These are phyloP conservation scores for Rhipidocladum racemiflorum DNA, from an alignment of 176 grass and related monocot genomes.

Conservation along the genomic window DNA sequence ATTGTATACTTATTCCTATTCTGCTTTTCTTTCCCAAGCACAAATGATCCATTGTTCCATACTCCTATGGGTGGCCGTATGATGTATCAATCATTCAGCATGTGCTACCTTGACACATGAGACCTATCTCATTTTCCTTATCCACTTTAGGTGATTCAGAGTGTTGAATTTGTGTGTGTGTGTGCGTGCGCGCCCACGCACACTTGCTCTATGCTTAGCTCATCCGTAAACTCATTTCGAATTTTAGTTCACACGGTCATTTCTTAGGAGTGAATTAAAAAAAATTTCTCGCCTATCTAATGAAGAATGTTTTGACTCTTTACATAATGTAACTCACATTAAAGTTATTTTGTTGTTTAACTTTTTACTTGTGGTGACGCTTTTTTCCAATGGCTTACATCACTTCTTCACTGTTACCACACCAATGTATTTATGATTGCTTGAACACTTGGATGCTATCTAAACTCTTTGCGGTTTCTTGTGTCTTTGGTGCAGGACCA, in stretches of 20 bases:
- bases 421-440: background rate
- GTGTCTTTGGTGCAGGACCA: constrained; percentile 38
- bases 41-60: background rate
- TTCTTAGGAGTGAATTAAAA: background rate
- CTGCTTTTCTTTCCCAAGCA: background rate
- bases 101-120: background rate
- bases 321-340: background rate
- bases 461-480: too few relatives aligned
- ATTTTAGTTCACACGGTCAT: background rate
- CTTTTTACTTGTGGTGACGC: background rate
- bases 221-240: constrained; percentile 9
- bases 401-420: background rate
- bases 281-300: background rate
- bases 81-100: background rate
- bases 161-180: background rate
- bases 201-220: background rate
- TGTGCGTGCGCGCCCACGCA: too few relatives aligned
- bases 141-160: background rate
- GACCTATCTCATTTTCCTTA: constrained; percentile 6
- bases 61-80: background rate
- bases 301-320: background rate
- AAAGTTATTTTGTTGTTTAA: background rate
- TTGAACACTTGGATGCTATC: background rate
- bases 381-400: background rate
- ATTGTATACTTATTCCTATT: background rate